Percentiles rank a stretch among this genome's conserved stretches.
Evolutionary conservation across 768 basidiomycete species (phyloP).

Genomic region (Mrakia gelida): DNA sequence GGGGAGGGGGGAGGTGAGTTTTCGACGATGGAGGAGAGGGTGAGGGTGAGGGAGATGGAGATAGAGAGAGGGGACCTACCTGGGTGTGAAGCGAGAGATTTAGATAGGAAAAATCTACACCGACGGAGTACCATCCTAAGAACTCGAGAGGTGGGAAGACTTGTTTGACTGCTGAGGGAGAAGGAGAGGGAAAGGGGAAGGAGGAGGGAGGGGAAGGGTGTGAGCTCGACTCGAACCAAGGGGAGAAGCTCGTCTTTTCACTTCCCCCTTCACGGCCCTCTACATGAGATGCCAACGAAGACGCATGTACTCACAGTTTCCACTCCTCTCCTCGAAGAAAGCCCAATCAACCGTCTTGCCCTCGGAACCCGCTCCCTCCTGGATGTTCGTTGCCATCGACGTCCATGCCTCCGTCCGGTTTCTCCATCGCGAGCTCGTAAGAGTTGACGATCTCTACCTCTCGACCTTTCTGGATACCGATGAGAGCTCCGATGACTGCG

Average conservation of each 20-base stretch:
- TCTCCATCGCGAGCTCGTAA: constrained; percentile 72
- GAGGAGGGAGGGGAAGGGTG: too few relatives aligned
- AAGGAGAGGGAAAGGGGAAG: too few relatives aligned
- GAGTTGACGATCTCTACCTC: constrained; percentile 97
- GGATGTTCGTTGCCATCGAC: constrained; percentile 15
- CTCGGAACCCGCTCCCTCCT: not conserved
- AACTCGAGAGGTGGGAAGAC: constrained; percentile 97
- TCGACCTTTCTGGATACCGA: constrained; percentile 89
- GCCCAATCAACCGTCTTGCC: constrained; percentile 61
- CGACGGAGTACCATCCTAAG: constrained; percentile 95
- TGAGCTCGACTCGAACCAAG: not conserved
- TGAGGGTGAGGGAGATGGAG: too few relatives aligned
- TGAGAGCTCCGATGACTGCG: constrained; percentile 82
- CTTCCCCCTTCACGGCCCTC: too few relatives aligned
- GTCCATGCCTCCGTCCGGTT: constrained; percentile 35
- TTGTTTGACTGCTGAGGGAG: constrained; percentile 69
- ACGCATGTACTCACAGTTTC: constrained; percentile 60
- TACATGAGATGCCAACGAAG: too few relatives aligned
- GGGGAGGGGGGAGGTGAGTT: not conserved
- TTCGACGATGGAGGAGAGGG: too few relatives aligned
- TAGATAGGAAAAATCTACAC: constrained; percentile 58
- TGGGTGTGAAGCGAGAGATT: constrained; percentile 85
- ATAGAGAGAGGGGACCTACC: constrained; percentile 48
- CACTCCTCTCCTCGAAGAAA: constrained; percentile 74
- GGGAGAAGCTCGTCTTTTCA: too few relatives aligned